Evolutionary conservation across 108 stramenopile species (phyloP).

Genomic region (Bacterosira constricta): DNA sequence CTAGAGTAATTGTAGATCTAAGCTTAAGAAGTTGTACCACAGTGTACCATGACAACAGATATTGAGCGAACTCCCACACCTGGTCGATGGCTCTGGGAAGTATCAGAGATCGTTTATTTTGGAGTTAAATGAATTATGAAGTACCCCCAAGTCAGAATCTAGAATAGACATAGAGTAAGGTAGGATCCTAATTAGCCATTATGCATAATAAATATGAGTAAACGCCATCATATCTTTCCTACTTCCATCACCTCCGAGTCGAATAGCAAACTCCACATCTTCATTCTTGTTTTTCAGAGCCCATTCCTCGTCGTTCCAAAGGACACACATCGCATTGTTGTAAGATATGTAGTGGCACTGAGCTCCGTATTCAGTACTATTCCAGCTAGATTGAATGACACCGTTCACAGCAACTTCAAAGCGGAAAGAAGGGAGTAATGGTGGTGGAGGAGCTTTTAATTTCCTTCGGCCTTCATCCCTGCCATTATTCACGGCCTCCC

Average conservation of each 20-base stretch:
- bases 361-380: constrained; percentile 16
- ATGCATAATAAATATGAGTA: constrained; percentile 56
- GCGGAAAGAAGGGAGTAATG: constrained; percentile 14
- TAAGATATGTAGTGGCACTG: constrained; percentile 13
- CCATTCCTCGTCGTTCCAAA: constrained; percentile 31
- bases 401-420: constrained; percentile 54
- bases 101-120: no score
- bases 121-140: no score
- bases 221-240: constrained; percentile 26
- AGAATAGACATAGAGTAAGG: no score
- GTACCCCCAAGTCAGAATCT: no score
- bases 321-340: constrained; percentile 27
- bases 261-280: constrained; percentile 46
- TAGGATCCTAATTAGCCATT: no score
- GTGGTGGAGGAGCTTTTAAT: constrained; percentile 33
- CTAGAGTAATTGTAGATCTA: no score
- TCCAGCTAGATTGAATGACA: constrained; percentile 9
- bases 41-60: no score
- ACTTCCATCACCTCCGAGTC: constrained; percentile 31
- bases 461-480: constrained; percentile 5
- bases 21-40: no score
- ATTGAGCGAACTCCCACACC: no score
- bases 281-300: constrained; percentile 22
- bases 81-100: no score
- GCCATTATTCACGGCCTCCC: constrained; percentile 38